These are phyloP conservation scores for Boletus subparvulus DNA, from an alignment of 768 basidiomycete species.

Conservation along the genomic window DNA sequence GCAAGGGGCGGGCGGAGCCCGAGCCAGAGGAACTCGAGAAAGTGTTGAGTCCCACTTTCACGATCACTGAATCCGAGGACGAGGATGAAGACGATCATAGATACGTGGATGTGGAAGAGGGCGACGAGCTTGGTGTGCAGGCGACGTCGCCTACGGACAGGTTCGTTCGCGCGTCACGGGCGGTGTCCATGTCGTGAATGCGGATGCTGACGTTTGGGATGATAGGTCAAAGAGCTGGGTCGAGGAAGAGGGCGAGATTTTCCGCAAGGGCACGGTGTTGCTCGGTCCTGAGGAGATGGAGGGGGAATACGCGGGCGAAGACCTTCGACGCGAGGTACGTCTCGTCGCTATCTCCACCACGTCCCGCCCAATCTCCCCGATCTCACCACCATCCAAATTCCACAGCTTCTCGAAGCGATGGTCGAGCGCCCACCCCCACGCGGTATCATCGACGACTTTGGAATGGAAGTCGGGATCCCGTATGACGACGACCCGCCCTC, in stretches of 20 bases:
- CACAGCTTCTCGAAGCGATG: conserved; percentile 81
- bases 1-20: conserved; percentile 70
- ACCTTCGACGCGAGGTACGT: conserved; percentile 74
- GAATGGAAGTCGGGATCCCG: conserved; percentile 34
- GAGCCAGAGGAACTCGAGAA: conserved; percentile 68
- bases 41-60: conserved; percentile 56
- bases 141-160: conserved; percentile 43
- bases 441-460: conserved; percentile 62
- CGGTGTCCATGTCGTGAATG: background rate
- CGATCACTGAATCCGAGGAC: conserved; percentile 45
- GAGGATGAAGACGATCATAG: conserved; percentile 44
- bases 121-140: conserved; percentile 24
- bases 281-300: conserved; percentile 86
- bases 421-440: conserved; percentile 83
- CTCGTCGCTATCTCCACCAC: background rate
- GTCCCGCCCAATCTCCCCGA: background rate
- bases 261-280: conserved; percentile 83
- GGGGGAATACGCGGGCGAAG: conserved; percentile 85
- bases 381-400: background rate
- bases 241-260: conserved; percentile 95
- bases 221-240: conserved; percentile 75
- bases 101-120: conserved; percentile 37
- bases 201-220: background rate
- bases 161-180: conserved; percentile 35
- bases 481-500: conserved; percentile 17